Evolutionary conservation across 2,329 filamentous ascomycete genomes (phyloP), one percentile per base, ranked within the genome.

Genomic region (Beauveria medogensis): DNA sequence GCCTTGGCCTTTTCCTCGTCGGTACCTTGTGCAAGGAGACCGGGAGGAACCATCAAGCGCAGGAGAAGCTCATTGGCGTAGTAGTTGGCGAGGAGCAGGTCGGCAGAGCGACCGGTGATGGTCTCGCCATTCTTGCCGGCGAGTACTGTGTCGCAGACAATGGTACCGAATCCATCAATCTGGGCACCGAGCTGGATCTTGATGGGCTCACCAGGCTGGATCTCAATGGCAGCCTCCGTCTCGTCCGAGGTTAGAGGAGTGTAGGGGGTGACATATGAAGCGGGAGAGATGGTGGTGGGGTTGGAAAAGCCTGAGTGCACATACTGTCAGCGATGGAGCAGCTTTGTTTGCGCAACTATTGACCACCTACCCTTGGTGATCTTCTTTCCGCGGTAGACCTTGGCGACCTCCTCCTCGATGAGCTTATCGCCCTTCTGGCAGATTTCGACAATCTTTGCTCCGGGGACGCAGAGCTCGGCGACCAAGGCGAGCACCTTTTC

Each of bases 171-270:
- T 59, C 94, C 94, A 78, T 97, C 91, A 65, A 99, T 97, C 80
- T 99, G 94, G 57, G 94, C 94, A 71, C 94, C 94, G n/a, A 99
- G 86, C 79, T 99, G 94, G 74, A 99, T 94, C 85, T 99, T 99
- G 78, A 96, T 84, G 64, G 90, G 79, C 79, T 99, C 94, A 64
- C 87, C 89, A 56, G 88, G 83, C 80, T 96, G 90, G 69, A 99
- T 82, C 70, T 87, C 86, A 54, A 83, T 81, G 62, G 82, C 84
- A 64, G 93, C 91, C 80, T 99, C 94, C 73, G 88, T 86, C 74
- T 88, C 81, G 71, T 99, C 94, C 65, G 92, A 87, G 67, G 85
- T 86, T 69, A 99, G 82, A 56, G 94, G 94, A 52, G 94, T 99
- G 81, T 97, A 97, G 56, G 94, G 94, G 61, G 94, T 99, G 75